A percentile compares a stretch with the other conserved stretches of the same genome.
phyloP scores from a whole-genome alignment of 148 eudicot genomes.

The Rheum nobile region DNA sequence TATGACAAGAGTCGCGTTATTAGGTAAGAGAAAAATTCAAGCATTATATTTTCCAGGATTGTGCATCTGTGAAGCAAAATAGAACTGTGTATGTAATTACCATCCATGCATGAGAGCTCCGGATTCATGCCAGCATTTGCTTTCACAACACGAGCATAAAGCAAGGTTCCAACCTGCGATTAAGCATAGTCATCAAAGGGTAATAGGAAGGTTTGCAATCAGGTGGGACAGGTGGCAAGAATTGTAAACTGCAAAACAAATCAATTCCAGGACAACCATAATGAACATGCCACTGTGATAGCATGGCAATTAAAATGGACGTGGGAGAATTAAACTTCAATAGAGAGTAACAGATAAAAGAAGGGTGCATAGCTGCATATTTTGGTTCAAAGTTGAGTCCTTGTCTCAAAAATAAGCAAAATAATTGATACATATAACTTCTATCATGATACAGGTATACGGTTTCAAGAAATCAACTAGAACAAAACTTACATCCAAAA shows the following conservation, averaged over 20 bases:
- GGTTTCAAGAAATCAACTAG: no score
- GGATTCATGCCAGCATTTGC: conserved; percentile 92
- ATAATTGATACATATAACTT: neutral
- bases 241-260: neutral
- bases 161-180: conserved; percentile 71
- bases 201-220: neutral
- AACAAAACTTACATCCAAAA: neutral
- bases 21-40: neutral
- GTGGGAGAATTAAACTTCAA: neutral
- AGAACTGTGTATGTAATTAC: conserved; percentile 20
- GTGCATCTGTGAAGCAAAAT: neutral
- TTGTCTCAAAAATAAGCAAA: neutral
- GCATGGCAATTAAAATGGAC: neutral
- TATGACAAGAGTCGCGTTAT: conserved; percentile 4
- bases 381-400: neutral
- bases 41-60: neutral
- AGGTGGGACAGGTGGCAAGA: neutral
- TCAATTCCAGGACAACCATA: neutral
- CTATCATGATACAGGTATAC: neutral
- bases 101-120: conserved; percentile 90
- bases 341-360: neutral
- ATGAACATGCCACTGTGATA: neutral
- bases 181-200: neutral
- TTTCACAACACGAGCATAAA: conserved; percentile 81
- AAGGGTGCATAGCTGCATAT: neutral